Evolutionary conservation across 495 filamentous ascomycete species (phyloP).

Genomic region (Penicillium turbatum): DNA sequence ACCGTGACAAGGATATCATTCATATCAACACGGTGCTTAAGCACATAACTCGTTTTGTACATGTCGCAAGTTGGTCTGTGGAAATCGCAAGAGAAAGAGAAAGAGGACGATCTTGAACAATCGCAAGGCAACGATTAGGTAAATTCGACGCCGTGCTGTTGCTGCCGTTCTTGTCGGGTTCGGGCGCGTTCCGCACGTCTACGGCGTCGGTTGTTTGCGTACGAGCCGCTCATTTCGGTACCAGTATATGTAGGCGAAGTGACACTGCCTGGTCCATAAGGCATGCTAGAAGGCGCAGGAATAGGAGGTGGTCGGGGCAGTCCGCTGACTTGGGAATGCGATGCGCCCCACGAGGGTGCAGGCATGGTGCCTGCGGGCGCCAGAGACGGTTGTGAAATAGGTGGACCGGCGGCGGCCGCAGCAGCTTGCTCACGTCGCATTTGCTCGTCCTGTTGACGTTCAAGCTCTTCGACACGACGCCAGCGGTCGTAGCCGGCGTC

Average conservation of each 20-base stretch:
- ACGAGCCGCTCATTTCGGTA: slow-evolving; percentile 51
- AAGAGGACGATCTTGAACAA: not conserved
- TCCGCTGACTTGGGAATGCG: slow-evolving; percentile 31
- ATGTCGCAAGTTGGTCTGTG: slow-evolving; percentile 3
- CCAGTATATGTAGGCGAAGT: slow-evolving; percentile 47
- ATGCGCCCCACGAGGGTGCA: slow-evolving; percentile 24
- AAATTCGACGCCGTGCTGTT: slow-evolving; percentile 43
- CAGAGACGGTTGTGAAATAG: slow-evolving; percentile 16
- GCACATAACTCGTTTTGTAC: slow-evolving; percentile 13
- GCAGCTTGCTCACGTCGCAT: slow-evolving; percentile 43
- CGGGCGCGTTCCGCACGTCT: slow-evolving; percentile 50
- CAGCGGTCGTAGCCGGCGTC: slow-evolving; percentile 41
- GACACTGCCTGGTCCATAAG: slow-evolving; percentile 43
- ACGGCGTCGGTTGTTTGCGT: slow-evolving; percentile 49
- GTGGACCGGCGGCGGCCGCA: slow-evolving; percentile 19
- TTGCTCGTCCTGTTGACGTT: slow-evolving; percentile 48
- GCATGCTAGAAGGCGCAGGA: slow-evolving; percentile 36
- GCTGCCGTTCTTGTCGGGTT: slow-evolving; percentile 44
- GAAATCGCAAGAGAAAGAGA: not conserved
- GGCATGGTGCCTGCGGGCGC: slow-evolving; percentile 29
- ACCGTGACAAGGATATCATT: slow-evolving; percentile 5
- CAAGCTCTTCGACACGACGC: slow-evolving; percentile 49
- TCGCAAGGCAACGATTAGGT: slow-evolving; percentile 22
- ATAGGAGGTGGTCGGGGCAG: slow-evolving; percentile 34
- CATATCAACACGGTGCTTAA: slow-evolving; percentile 6